Evolutionary conservation across 768 basidiomycete genomes (phyloP).

Genomic region (Xerocomellus dryophilus): DNA sequence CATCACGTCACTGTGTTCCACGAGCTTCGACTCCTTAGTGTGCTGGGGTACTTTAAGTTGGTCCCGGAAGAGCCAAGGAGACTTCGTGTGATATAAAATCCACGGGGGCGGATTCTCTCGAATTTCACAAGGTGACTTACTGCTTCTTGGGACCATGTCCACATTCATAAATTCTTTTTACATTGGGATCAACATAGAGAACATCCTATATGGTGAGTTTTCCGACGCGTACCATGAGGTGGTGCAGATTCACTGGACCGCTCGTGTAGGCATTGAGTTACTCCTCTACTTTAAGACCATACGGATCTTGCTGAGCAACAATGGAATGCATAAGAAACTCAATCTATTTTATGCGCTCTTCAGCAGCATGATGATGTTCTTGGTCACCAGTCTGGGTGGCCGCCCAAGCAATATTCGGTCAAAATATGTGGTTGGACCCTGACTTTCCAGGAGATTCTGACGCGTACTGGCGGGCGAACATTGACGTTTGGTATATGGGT

Average conservation of each 20-base stretch:
- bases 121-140: no score
- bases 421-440: conserved; percentile 38
- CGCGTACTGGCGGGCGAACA: conserved; percentile 29
- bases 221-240: background rate
- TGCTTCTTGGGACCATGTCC: background rate
- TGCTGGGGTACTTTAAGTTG: no score
- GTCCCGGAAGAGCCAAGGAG: no score
- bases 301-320: conserved; percentile 6
- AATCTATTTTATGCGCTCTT: conserved; percentile 21
- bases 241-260: background rate
- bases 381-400: conserved; percentile 34
- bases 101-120: no score
- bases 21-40: no score
- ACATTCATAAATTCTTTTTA: conserved; percentile 15
- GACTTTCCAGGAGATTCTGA: conserved; percentile 35
- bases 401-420: conserved; percentile 20
- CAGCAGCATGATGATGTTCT: conserved; percentile 26
- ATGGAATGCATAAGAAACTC: background rate
- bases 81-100: no score
- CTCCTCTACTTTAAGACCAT: conserved; percentile 26
- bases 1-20: no score
- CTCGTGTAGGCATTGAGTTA: conserved; percentile 20
- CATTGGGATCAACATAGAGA: conserved; percentile 18
- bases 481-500: conserved; percentile 28
- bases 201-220: conserved; percentile 23